A percentile compares a stretch with the other conserved stretches of the same genome.
These are phyloP conservation scores for Arxiozyma slooffiae DNA, from an alignment of 1,139 yeast genomes.

Conservation along the genomic window DNA sequence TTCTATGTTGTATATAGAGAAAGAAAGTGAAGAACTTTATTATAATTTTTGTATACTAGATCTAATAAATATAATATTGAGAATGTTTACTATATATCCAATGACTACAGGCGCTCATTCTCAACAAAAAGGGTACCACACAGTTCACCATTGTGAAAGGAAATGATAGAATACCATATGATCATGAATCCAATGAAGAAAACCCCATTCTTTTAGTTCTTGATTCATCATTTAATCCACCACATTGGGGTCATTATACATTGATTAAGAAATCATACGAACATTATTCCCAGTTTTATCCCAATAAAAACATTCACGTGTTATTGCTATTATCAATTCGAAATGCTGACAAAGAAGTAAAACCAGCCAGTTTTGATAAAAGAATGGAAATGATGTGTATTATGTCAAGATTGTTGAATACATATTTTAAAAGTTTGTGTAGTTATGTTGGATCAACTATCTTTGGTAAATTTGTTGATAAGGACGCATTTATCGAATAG, in stretches of 20 bases:
- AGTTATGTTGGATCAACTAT: conserved; percentile 52
- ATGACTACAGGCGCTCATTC: no score
- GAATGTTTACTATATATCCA: no score
- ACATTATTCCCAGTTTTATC: conserved; percentile 6
- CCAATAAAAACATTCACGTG: conserved; percentile 25
- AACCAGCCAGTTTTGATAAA: conserved; percentile 49
- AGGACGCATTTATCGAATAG: conserved; percentile 34
- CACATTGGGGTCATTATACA: conserved; percentile 66
- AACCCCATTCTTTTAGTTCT: conserved; percentile 38
- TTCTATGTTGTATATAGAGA: no score
- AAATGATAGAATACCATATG: not conserved
- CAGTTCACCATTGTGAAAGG: conserved; percentile 2
- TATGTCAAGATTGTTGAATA: conserved; percentile 40
- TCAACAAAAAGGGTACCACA: not conserved
- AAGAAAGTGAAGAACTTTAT: no score
- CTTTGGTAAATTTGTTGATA: conserved; percentile 60
- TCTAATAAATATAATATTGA: no score
- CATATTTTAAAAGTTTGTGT: conserved; percentile 19
- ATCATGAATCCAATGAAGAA: not conserved
- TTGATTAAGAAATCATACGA: conserved; percentile 43
- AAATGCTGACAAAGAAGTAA: conserved; percentile 66
- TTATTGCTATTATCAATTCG: conserved; percentile 54
- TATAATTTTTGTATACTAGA: no score
- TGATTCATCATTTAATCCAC: conserved; percentile 88
- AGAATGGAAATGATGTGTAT: conserved; percentile 62